Evolutionary conservation across 306 rosid genomes (phyloP), one percentile per base, ranked within the genome.

Genomic region (Medicago lupulina): DNA sequence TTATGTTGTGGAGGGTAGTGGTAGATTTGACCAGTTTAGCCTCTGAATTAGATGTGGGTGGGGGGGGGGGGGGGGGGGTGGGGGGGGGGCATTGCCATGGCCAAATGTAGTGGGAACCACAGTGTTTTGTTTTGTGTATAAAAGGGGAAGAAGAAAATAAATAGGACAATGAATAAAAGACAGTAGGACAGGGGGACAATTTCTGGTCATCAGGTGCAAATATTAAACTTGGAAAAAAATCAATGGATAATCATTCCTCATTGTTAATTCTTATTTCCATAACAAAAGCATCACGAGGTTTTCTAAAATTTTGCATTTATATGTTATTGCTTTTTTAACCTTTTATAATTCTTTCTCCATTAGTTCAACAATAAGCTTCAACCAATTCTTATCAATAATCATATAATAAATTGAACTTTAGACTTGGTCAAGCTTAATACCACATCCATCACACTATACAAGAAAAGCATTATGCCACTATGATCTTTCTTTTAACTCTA

Each of bases 191-290:
- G 76, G 77, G 79, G 53, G 80, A 81, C 84, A 81, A 11, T 61
- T 69, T 76, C 81, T 63, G 78, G 65, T 76, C 81, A 44, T 70
- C 78, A 64, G 85, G 81, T 81, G 81, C 78, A 43, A 46, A 74
- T 3, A 43, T 5, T 54, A 4, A 15, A 79, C 67, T 25, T 8
- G 5, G 21, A 54, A n/a, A 8, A 8, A 15, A 65, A 65, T 2
- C 8, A 53, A 28, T 6, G 7, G 38, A 7, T 50, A 50, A 15
- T 50, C 18, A 50, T 50, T 50, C 19, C 19, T 50, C n/a, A 50
- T 50, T 50, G 9, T 50, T 50, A n/a, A 51, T 51, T 51, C 54
- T 49, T 49, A 49, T 49, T 47, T 47, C 53, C 53, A 47, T 47
- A 3, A 47, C 14, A 47, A 4, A 47, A 4, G 53, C 17, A 14